Base-by-base conservation (phyloP, 2,329 filamentous ascomycete species). In the Aspergillus unguis region DNA sequence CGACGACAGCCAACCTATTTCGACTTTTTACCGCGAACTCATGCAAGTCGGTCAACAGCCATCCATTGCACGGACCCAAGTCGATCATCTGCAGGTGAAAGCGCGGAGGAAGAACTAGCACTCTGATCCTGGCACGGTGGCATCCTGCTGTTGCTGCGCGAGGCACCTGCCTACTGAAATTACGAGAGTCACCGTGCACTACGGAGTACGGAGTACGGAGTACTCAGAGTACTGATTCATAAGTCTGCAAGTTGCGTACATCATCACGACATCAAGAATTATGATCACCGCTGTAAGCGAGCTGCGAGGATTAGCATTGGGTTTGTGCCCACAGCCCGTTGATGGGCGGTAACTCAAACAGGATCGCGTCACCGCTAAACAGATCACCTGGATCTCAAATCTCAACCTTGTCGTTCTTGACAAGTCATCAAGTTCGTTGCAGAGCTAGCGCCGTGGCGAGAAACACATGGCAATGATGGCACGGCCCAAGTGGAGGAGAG, bases 61-160 rank as follows among this genome's bases (percentile, higher is more conserved):
- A 6, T 6, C 5, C 44, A 45, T 48, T 41, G 49, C 46, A 48
- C 38, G 50, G 41, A 54, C 47, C 47, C 33, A 27, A 46, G 44
- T 50, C 45, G 55, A 54, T 58, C 56, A 55, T 54, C 58, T 59
- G 53, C 58, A 59, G 55, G 47, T 53, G 42, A 52, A 54, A 49
- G 45, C 56, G 53, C 50, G 50, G 50, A 48, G n/a, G 29, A 36
- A 33, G 44, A 37, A n/a, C 32, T 17, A 17, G 17, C 17, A 17
- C 17, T 17, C 17, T 17, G 17, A 17, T 17, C 17, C 17, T 17
- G 17, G 17, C 17, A 17, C 17, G 17, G 17, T 35, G 43, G 29
- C 33, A 17, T 25, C 33, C n/a, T 37, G 25, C 7, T 36, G 17
- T 26, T 5, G n/a, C n/a, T 17, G 40, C 26, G 11, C 11, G 40